Conservation (phyloP, 78 protist genomes). For the Anaeramoeba flamelloides region DNA sequence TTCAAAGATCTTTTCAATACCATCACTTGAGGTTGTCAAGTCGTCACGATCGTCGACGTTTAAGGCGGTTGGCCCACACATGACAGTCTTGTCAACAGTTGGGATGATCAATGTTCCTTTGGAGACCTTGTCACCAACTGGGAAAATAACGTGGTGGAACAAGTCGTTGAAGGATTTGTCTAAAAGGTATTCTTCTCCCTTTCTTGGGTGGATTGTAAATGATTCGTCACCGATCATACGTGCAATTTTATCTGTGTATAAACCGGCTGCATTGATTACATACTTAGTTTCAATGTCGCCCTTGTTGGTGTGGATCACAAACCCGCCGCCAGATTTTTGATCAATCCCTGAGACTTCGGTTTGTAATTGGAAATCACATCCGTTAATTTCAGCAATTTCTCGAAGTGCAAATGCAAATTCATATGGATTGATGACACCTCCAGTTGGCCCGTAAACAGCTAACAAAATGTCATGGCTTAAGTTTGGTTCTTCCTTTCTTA, state of each 20-base stretch:
- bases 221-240: background rate
- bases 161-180: background rate
- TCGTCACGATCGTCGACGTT: background rate
- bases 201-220: background rate
- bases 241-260: background rate
- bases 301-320: slow-evolving; percentile 1
- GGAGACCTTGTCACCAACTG: background rate
- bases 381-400: background rate
- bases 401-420: background rate
- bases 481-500: background rate
- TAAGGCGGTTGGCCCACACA: background rate
- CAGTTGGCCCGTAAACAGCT: background rate
- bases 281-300: background rate
- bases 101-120: background rate
- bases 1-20: background rate
- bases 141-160: background rate
- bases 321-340: background rate
- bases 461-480: background rate
- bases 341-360: background rate
- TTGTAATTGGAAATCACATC: background rate
- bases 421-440: slow-evolving; percentile 1
- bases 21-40: background rate
- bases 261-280: background rate
- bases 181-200: background rate
- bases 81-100: background rate